These are phyloP conservation scores for Baorangia bicolor DNA, from an alignment of 768 basidiomycete species.

Conservation along the genomic window DNA sequence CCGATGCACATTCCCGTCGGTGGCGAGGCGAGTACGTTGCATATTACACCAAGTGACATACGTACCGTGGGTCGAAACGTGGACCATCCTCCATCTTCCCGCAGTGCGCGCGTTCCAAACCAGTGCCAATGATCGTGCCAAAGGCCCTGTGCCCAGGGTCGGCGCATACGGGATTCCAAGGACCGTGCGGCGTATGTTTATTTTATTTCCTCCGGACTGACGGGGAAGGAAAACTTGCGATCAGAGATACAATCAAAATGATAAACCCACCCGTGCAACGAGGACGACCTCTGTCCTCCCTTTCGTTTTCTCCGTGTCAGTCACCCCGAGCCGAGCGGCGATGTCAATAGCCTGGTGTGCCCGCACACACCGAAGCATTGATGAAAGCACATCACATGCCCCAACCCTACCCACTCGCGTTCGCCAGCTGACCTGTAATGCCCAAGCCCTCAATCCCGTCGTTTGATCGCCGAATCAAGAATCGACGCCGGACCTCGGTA, in stretches of 20 bases:
- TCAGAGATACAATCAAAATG: slow-evolving; percentile 2
- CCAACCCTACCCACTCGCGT: neutral
- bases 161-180: neutral
- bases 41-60: slow-evolving; percentile 2
- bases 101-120: neutral
- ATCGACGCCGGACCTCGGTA: neutral
- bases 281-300: neutral
- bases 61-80: neutral
- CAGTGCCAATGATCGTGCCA: neutral
- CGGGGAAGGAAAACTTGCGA: neutral
- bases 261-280: slow-evolving; percentile 1
- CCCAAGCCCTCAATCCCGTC: neutral
- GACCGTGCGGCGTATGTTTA: neutral
- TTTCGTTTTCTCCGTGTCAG: neutral
- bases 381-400: neutral
- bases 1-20: neutral
- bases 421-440: neutral
- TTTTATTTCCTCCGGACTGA: neutral
- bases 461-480: slow-evolving; percentile 3
- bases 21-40: neutral
- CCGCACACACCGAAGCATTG: neutral
- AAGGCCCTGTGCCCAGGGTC: neutral
- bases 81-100: neutral
- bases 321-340: neutral
- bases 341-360: neutral